Base-by-base conservation (phyloP, 306 rosid species). In the Trifolium subterraneum region DNA sequence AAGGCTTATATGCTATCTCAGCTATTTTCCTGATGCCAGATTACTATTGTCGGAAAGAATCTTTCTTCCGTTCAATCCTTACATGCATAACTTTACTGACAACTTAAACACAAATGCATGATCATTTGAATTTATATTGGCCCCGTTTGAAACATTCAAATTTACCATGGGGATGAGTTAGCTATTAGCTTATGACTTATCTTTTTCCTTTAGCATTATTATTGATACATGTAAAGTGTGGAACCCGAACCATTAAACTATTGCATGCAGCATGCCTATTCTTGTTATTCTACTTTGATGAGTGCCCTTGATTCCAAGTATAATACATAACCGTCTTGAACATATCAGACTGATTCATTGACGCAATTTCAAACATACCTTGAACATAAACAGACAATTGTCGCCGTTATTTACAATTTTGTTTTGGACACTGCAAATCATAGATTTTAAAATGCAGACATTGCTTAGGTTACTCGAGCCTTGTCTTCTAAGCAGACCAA, bases 1-100 rank as follows among this genome's bases (percentile, higher is more conserved):
- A 50, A 52, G 42, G 61, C 68, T 62, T 23, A 25, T 19, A 65
- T 41, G 36, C 71, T 65, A 65, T 65, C 19, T 15, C 71, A 22
- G 6, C 52, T 39, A 2, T 64, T 64, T 39, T 64, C 51, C 54
- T 65, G 36, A 33, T 1, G 52, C 54, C 7, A 65, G 20, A 65
- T 22, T 6, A 22, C 36, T 41, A 41, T 20, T 65, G 54, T 65
- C 38, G 36, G 71, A 65, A 42, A 20, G 19, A 65, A 65, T 42
- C 71, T 65, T 41, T 25, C 31, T 39, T 63, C 36, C 5, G 2
- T 64, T 64, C 52, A 54, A 72, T 41, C 58, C 27, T 15, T 12
- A 27, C 67, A 45, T 47, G 50, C 71, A 16, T 25, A 25, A 70
- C 41, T 44, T 68, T 47, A 27, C 8, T 55, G 33, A 36, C 31